Evolutionary conservation across 306 rosid genomes (phyloP), one percentile per base, ranked within the genome.

Genomic region (Luffa aegyptiaca): DNA sequence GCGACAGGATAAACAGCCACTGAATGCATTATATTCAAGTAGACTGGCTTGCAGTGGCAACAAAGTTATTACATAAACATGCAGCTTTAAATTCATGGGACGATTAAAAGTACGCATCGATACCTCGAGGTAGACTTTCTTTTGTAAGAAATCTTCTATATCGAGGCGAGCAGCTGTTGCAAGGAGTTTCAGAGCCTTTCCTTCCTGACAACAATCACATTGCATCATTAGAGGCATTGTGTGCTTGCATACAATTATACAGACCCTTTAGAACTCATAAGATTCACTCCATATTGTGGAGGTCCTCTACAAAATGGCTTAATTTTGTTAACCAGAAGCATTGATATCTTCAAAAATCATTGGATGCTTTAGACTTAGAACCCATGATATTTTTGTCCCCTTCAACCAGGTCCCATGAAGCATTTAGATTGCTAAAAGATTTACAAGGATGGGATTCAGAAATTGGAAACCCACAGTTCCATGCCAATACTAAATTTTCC

Each of bases 151-250:
- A 80, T 88, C 88, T 86, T 95, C 99, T 36, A 91, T 87, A 76
- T 95, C 97, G 48, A 93, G 97, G 72, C 97, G 93, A 2, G 99
- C 88, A 76, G 97, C 99, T 16, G 92, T 95, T 80, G 99, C 99
- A 48, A 93, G 97, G 72, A 93, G 80, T 84, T 95, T 95, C 86
- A 93, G 82, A 78, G 99, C 97, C 87, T 89, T 93, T 81, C 99
- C 99, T 74, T 95, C 93, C 99, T 95, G 82, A 37, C 75, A 81
- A 66, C 37, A 76, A 72, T 85, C 77, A 85, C 76, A 57, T 46
- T 48, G 44, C 78, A 12, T 12, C 51, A 41, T 49, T 51, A 33
- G 44, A 33, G 44, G 10, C 42, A 26, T 45, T 16, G 41, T 44
- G 37, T 4, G 76, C 55, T 45, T 70, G 52, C 76, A 44, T 18